These are phyloP conservation scores for Penicillium concentricum DNA, from an alignment of 2,329 filamentous ascomycete species.

Conservation along the genomic window DNA sequence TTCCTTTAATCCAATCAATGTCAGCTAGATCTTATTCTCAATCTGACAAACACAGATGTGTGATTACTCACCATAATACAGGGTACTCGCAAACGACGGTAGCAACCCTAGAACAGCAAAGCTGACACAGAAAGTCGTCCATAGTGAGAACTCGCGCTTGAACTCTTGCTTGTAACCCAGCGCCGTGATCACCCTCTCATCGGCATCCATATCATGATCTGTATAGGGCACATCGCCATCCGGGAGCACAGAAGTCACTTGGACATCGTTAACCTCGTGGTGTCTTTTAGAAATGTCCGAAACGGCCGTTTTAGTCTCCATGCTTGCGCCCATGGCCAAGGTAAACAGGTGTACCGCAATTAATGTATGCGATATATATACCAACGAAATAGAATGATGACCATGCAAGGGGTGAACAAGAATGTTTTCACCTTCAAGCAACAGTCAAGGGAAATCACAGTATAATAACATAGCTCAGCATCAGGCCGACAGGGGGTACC, in stretches of 20 bases:
- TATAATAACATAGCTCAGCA: slow-evolving; percentile 7
- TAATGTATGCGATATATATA: not conserved
- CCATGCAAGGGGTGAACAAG: not conserved
- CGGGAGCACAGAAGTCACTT: slow-evolving; percentile 37
- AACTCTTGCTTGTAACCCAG: slow-evolving; percentile 60
- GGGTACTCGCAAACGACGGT: slow-evolving; percentile 68
- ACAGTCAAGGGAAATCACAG: not conserved
- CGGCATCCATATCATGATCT: slow-evolving; percentile 38
- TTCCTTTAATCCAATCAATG: slow-evolving; percentile 27
- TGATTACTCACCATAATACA: slow-evolving; percentile 62
- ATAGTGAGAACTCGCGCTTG: slow-evolving; percentile 70
- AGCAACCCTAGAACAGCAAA: slow-evolving; percentile 71
- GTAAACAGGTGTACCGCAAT: not conserved
- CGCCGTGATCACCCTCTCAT: slow-evolving; percentile 44
- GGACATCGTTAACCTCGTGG: slow-evolving; percentile 29
- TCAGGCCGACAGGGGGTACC: not conserved
- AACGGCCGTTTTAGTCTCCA: slow-evolving; percentile 12
- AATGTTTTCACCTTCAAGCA: not conserved
- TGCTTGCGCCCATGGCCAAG: slow-evolving; percentile 1
- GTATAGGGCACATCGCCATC: slow-evolving; percentile 39
- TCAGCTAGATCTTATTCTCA: not conserved
- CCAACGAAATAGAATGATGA: not conserved
- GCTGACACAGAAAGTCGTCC: slow-evolving; percentile 72
- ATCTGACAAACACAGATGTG: not conserved
- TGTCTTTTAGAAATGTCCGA: slow-evolving; percentile 18